Base-by-base conservation (phyloP, 257 asterid genomes). In the Penstemon eatonii region DNA sequence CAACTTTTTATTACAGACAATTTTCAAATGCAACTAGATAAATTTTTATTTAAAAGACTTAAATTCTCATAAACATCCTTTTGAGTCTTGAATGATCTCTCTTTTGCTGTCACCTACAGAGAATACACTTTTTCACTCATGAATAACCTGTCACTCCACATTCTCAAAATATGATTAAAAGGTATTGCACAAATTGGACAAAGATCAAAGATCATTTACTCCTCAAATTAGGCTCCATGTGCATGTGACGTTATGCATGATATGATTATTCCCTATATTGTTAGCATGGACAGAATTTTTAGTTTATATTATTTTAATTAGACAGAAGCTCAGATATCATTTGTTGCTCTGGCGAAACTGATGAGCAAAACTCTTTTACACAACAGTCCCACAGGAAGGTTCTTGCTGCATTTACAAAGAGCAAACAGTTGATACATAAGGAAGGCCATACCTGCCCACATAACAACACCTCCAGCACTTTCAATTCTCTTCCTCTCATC, bases 401-500 rank as follows among this genome's bases (percentile, higher is more conserved):
- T 38, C 58, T 58, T 40, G 46, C 73, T 36, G 56, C 63, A 64
- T n/a, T 66, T 12, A 58, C 19, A 58, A 50, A 59, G 63, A 52
- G 33, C 52, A 18, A 54, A 36, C 50, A 36, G 18, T 19, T 19
- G 53, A 53, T 44, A 57, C 38, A 66, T 53, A 65, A 71, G 68
- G 65, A 59, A 18, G 51, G 43, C 39, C 78, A 78, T 79, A 94
- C 99, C 99, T 78, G 99, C 99, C 99, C 99, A 94, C 96, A 94
- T 94, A 7, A 94, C 96, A 64, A 94, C 85, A 73, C 99, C 97
- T 76, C 99, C 99, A 36, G 99, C 99, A 76, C 69, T 89, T 86
- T 94, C 99, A 68, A 94, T 94, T 83, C 99, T 91, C 83, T 81
- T 89, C 67, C 99, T 83, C 86, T 94, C 99, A 72, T 94, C 98